These are phyloP conservation scores for Penicillium nucicola DNA, from an alignment of 495 filamentous ascomycete genomes.

Conservation along the genomic window DNA sequence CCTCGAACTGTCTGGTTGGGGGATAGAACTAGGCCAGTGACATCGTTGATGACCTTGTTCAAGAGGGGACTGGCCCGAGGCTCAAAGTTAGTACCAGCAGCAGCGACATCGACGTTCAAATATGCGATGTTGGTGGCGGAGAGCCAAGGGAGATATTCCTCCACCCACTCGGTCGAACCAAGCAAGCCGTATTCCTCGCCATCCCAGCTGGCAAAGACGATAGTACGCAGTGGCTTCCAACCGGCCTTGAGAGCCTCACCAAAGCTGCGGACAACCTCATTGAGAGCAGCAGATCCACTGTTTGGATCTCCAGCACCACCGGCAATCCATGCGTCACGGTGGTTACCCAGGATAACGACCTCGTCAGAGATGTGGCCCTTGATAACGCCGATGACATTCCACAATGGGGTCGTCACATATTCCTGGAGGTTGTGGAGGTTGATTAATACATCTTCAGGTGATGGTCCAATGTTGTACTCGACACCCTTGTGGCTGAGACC, in stretches of 20 bases:
- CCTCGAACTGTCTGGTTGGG: conserved; percentile 66
- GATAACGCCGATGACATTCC: conserved; percentile 94
- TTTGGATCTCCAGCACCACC: conserved; percentile 84
- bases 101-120: conserved; percentile 67
- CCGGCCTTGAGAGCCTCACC: conserved; percentile 68
- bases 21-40: conserved; percentile 66
- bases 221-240: conserved; percentile 86
- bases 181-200: conserved; percentile 71
- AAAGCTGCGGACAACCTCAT: conserved; percentile 83
- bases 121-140: conserved; percentile 69
- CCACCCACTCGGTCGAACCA: conserved; percentile 73
- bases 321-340: conserved; percentile 91
- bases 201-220: conserved; percentile 74
- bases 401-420: conserved; percentile 83
- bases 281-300: conserved; percentile 83
- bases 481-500: conserved; percentile 81
- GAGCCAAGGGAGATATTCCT: conserved; percentile 86
- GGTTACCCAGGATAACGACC: conserved; percentile 90
- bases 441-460: conserved; percentile 68
- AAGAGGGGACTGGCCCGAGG: conserved; percentile 67
- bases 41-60: conserved; percentile 69
- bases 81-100: conserved; percentile 46
- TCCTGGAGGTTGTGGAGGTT: conserved; percentile 87
- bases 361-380: conserved; percentile 87
- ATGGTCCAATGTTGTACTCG: conserved; percentile 87